Conservation (phyloP, 2,329 filamentous ascomycete species). For the Pseudogymnoascus sp. region DNA sequence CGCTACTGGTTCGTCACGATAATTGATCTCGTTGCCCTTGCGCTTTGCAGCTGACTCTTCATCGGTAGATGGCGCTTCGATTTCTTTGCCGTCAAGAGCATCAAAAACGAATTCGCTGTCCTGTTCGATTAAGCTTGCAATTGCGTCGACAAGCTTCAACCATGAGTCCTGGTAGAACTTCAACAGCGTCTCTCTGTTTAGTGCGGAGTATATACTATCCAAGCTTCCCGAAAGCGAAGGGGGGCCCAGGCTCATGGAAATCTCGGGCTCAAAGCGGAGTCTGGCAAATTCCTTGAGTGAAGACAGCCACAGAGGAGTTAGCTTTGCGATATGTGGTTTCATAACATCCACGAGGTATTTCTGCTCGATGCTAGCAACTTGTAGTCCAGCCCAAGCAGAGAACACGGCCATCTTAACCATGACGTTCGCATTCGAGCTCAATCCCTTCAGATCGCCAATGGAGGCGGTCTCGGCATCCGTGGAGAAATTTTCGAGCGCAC, state of each 20-base stretch:
- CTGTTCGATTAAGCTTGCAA: conserved; percentile 93
- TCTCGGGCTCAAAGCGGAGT: conserved; percentile 90
- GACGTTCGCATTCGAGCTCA: conserved; percentile 92
- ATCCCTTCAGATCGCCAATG: conserved; percentile 85
- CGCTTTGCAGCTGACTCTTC: conserved; percentile 37
- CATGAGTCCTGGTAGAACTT: conserved; percentile 96
- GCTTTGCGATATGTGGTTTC: conserved; percentile 77
- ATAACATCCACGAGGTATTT: conserved; percentile 82
- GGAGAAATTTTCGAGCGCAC: conserved; percentile 86
- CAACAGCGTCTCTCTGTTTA: conserved; percentile 88
- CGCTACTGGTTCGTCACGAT: conserved; percentile 91
- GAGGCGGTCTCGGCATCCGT: conserved; percentile 70
- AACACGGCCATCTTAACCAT: conserved; percentile 99
- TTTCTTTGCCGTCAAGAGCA: conserved; percentile 78
- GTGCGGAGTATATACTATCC: conserved; percentile 86
- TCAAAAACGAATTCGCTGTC: conserved; percentile 98
- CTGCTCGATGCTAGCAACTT: conserved; percentile 90
- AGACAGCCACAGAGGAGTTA: conserved; percentile 90
- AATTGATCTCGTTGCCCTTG: conserved; percentile 80
- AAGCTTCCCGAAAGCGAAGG: conserved; percentile 75
- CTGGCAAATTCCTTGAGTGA: conserved; percentile 90
- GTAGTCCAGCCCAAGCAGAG: conserved; percentile 92
- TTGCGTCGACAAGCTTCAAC: conserved; percentile 93
- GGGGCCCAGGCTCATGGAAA: conserved; percentile 80
- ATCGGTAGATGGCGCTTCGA: conserved; percentile 30